phyloP scores from a whole-genome alignment of 768 basidiomycete genomes.

The Chalciporus sphaerocephalus region DNA sequence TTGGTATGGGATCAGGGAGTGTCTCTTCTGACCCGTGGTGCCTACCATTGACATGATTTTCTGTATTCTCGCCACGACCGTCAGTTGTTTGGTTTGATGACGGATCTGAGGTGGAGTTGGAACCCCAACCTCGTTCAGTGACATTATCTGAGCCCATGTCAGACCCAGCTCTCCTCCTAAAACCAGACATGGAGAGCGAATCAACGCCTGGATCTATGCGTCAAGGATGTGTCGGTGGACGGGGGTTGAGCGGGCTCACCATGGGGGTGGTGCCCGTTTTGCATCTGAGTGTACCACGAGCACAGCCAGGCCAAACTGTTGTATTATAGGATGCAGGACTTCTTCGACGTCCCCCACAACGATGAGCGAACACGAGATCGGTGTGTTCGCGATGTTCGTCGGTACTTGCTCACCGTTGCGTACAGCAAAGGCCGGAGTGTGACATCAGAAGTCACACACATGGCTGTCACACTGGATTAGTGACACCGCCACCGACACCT shows the following conservation, averaged over 20 bases:
- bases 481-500: constrained; percentile 16
- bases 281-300: constrained; percentile 17
- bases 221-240: constrained; percentile 3
- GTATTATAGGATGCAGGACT: not conserved
- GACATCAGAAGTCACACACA: constrained; percentile 13
- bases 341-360: not conserved
- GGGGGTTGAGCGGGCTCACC: constrained; percentile 14
- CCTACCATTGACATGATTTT: constrained; percentile 34
- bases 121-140: constrained; percentile 49
- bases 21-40: constrained; percentile 45
- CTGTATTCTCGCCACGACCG: constrained; percentile 25
- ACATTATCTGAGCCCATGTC: constrained; percentile 49
- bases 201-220: constrained; percentile 17
- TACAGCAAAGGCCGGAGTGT: constrained; percentile 8
- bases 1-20: constrained; percentile 46
- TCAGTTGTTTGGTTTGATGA: constrained; percentile 38
- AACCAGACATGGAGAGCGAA: constrained; percentile 9
- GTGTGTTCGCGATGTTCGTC: not conserved
- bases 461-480: not conserved
- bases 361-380: constrained; percentile 2
- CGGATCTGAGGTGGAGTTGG: constrained; percentile 47
- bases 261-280: constrained; percentile 27
- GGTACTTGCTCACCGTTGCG: constrained; percentile 8
- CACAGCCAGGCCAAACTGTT: not conserved
- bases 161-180: constrained; percentile 18